Base-by-base conservation (phyloP, 768 basidiomycete genomes). In the Termitomyces bulborhizus region DNA sequence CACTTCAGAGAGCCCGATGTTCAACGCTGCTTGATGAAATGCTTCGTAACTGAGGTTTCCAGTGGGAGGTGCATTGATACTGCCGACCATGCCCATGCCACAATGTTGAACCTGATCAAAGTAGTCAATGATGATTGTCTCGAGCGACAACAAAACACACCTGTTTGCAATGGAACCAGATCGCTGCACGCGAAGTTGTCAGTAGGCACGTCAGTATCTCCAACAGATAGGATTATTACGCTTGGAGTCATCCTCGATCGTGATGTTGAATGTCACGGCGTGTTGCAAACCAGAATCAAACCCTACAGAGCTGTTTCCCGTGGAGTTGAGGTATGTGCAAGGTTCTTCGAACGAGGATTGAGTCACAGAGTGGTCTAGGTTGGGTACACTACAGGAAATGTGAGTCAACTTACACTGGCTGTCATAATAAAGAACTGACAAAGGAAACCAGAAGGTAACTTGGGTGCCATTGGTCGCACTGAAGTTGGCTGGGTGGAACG, bases 151-250 rank as follows among this genome's bases (percentile, higher is more conserved):
- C 39, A 21, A 29, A 34, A 31, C 51, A 49, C 37, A 70, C 71
- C 53, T 70, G 66, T 65, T 81, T 80, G 71, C 81, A 82, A 63
- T 76, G 76, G 76, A 76, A 82, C 76, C 76, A 83, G 53, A 83
- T 77, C 18, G 80, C 79, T 82, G 54, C 16, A 51, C 36, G 16
- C n/a, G 6, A 46, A 42, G 44, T 46, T 21, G 1, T 51, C 44
- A 18, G 40, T 16, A 24, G 4, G 42, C 56, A 39, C 34, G 44
- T 46, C 15, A 36, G 7, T n/a, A 29, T 32, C 1, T 40, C 1
- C 12, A 34, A 13, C 11, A 34, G 4, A 36, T 55, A 34, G 31
- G 15, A 13, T 6, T 65, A 78, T 59, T 61, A 81, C 80, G 81
- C 40, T 72, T 56, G 3, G 71, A 70, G 60, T 74, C 74, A 57